Percentiles rank a stretch among this genome's conserved stretches.
Evolutionary conservation across 345 rosid species (phyloP).

Genomic region (Gossypium longicalyx): DNA sequence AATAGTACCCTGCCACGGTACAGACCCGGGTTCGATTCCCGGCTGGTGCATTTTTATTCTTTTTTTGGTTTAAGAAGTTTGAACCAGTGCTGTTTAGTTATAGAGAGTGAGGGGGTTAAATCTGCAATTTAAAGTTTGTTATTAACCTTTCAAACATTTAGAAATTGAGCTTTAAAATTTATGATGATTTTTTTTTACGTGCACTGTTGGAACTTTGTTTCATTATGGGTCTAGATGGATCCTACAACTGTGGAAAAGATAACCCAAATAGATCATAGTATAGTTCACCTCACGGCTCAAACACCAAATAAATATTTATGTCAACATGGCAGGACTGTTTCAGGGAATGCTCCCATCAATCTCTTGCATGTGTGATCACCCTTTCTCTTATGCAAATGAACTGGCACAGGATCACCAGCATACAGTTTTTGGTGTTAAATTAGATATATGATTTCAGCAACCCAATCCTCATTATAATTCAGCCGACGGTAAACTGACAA

Average conservation of each 20-base stretch:
- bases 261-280: neutral
- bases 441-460: neutral
- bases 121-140: no score
- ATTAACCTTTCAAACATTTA: no score
- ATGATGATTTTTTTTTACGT: neutral
- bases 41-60: constrained; percentile 34
- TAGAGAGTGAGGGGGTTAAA: no score
- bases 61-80: neutral
- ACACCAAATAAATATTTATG: no score
- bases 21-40: constrained; percentile 75
- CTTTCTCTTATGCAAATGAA: neutral
- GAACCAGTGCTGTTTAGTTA: no score
- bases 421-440: neutral
- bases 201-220: neutral
- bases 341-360: neutral
- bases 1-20: constrained; percentile 78
- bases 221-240: neutral
- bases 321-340: neutral
- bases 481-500: neutral
- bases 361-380: constrained; percentile 1
- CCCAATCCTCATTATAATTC: neutral
- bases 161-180: neutral
- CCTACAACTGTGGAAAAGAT: neutral
- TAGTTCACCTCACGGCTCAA: neutral
- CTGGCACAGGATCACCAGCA: neutral